Percentiles rank a stretch among this genome's conserved stretches.
These are phyloP conservation scores for Camillea tinctor DNA, from an alignment of 2,329 filamentous ascomycete genomes.

Conservation along the genomic window DNA sequence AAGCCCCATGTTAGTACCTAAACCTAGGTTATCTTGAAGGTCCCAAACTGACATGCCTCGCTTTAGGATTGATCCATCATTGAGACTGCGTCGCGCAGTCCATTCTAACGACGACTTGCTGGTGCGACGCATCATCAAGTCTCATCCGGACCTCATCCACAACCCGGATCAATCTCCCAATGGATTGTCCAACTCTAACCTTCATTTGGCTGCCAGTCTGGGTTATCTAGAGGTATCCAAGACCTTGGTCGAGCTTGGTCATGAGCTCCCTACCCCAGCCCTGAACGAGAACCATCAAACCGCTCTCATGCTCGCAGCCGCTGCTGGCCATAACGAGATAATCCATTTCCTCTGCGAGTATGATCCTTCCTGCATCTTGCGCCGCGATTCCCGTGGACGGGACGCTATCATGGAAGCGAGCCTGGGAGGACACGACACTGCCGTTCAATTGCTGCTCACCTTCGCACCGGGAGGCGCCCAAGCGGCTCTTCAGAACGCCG, in stretches of 20 bases:
- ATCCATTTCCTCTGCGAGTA: constrained; percentile 68
- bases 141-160: constrained; percentile 68
- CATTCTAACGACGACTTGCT: constrained; percentile 69
- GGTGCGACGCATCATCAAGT: constrained; percentile 72
- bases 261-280: constrained; percentile 71
- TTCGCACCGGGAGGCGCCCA: constrained; percentile 55
- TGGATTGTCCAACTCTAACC: constrained; percentile 75
- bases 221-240: constrained; percentile 69
- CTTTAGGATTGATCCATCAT: constrained; percentile 63
- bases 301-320: constrained; percentile 75
- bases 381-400: constrained; percentile 65
- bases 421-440: constrained; percentile 60
- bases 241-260: constrained; percentile 69
- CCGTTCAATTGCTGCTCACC: constrained; percentile 63
- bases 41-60: neutral
- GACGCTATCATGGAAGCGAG: constrained; percentile 71
- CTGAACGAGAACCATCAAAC: constrained; percentile 80
- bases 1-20: neutral
- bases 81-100: constrained; percentile 80
- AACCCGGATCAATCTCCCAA: constrained; percentile 72
- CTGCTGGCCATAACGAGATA: constrained; percentile 67
- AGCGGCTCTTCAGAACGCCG: constrained; percentile 55
- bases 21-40: neutral
- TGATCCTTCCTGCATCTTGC: constrained; percentile 62
- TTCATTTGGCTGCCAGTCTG: constrained; percentile 76